Evolutionary conservation across 1,139 yeast genomes (phyloP), one percentile per base, ranked within the genome.

Genomic region (Fermentozyma sake): DNA sequence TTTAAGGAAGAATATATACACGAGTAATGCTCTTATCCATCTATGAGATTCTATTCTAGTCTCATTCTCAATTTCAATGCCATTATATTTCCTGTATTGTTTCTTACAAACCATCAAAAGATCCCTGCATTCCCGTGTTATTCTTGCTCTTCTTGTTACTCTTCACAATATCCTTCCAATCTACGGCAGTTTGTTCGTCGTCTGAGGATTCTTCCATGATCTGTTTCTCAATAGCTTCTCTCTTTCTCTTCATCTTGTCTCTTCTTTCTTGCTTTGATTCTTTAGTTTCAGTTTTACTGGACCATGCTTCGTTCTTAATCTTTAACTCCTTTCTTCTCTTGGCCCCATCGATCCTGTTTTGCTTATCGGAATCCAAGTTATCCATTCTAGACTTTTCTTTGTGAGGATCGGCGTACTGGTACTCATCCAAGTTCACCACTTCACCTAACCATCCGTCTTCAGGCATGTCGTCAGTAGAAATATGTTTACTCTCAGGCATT

Each of bases 111-210:
- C 76, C 95, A 47, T 81, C 94, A 56, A 84, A 85, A 17, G 73
- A 65, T 2, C 85, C 83, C 43, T 72, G 76, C 22, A 71, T 51
- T n/a, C 50, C 58, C 14, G 39, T 38, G 16, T 33, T 39, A 31
- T 53, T 55, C 44, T 73, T 75, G 35, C 62, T 66, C 53, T 69
- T 76, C 50, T 85, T 86, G 38, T 68, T 77, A 27, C 69, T 71
- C 38, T 76, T 63, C 1, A 89, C 80, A 22, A 81, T 49, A 23
- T 84, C 93, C 57, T 91, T 91, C 98, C 98, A 91, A 55, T 91
- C 98, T 17, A 63, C 72, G 32, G 66, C 70, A 1, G 65, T 57
- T 18, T 76, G 82, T 13, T 76, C 76, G 17, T 71, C 81, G 14
- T 62, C 69, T 4, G 68, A 47, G 33, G 66, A 38, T 23, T 67